phyloP scores from a whole-genome alignment of 805 yeast genomes.

The Tetrapisispora fleetii region DNA sequence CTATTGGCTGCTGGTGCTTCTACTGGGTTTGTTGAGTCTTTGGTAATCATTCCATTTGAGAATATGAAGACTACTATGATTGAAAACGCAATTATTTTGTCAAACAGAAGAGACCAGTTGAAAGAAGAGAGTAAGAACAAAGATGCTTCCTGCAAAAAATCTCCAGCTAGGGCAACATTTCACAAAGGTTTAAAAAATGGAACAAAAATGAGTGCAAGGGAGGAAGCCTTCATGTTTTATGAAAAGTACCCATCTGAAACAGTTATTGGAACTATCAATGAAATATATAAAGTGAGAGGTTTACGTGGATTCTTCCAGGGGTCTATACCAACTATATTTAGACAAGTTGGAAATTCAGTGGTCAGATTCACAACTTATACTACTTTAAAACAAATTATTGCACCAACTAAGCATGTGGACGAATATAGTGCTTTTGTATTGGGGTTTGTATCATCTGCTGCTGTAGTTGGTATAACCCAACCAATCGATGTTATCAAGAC shows the following conservation, averaged over 20 bases:
- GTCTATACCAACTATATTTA: slow-evolving; percentile 63
- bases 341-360: slow-evolving; percentile 72
- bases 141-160: slow-evolving; percentile 3
- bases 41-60: slow-evolving; percentile 86
- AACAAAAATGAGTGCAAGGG: slow-evolving; percentile 25
- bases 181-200: slow-evolving; percentile 16
- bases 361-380: slow-evolving; percentile 81
- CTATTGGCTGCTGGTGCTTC: slow-evolving; percentile 74
- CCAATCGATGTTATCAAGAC: slow-evolving; percentile 85
- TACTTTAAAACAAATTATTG: slow-evolving; percentile 58
- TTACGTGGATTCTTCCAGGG: slow-evolving; percentile 74
- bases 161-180: slow-evolving; percentile 21
- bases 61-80: slow-evolving; percentile 73
- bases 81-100: slow-evolving; percentile 44
- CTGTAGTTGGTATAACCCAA: slow-evolving; percentile 72
- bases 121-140: slow-evolving; percentile 8
- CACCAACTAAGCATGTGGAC: slow-evolving; percentile 33
- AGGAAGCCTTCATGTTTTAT: slow-evolving; percentile 27
- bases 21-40: slow-evolving; percentile 74
- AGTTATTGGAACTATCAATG: slow-evolving; percentile 43
- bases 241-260: slow-evolving; percentile 47
- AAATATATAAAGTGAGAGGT: slow-evolving; percentile 68
- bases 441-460: slow-evolving; percentile 57
- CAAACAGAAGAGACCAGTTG: slow-evolving; percentile 17
- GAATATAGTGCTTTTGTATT: slow-evolving; percentile 30